A percentile compares a stretch with the other conserved stretches of the same genome.
Evolutionary conservation across 2,329 filamentous ascomycete species (phyloP).

Genomic region (Colletotrichum cordylinicola): DNA sequence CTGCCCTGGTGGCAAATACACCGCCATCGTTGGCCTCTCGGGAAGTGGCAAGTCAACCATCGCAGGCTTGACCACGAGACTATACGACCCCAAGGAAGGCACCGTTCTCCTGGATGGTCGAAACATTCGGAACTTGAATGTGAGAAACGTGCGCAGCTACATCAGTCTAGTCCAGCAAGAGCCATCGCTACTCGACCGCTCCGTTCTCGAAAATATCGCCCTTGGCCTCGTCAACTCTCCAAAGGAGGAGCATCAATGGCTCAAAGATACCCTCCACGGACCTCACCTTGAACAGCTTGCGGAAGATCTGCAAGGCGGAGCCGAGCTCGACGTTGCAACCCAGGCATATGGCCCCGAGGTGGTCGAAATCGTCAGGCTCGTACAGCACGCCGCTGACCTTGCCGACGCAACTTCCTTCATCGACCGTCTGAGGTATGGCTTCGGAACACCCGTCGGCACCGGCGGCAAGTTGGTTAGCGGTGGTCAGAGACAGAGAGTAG

Average conservation of each 20-base stretch:
- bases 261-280: constrained; percentile 54
- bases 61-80: constrained; percentile 58
- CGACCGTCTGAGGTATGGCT: constrained; percentile 56
- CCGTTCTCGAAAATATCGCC: constrained; percentile 56
- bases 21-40: constrained; percentile 63
- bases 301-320: constrained; percentile 54
- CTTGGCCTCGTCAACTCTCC: constrained; percentile 53
- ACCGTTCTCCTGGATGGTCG: constrained; percentile 51
- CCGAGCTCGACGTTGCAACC: constrained; percentile 50
- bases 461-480: constrained; percentile 62
- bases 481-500: constrained; percentile 66
- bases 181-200: constrained; percentile 48
- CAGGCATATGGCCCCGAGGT: constrained; percentile 47
- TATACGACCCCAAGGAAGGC: constrained; percentile 62
- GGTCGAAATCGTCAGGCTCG: constrained; percentile 55
- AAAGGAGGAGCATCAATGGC: constrained; percentile 39
- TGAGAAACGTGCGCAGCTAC: constrained; percentile 45
- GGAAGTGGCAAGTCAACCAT: constrained; percentile 65
- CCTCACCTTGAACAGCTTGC: constrained; percentile 56
- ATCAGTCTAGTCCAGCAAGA: constrained; percentile 53
- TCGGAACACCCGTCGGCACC: constrained; percentile 58
- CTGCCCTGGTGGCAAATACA: constrained; percentile 54
- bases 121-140: constrained; percentile 53
- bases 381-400: constrained; percentile 56
- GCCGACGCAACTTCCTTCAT: constrained; percentile 67